Evolutionary conservation across 148 eudicot species (phyloP).

Genomic region (Nepenthes gracilis): DNA sequence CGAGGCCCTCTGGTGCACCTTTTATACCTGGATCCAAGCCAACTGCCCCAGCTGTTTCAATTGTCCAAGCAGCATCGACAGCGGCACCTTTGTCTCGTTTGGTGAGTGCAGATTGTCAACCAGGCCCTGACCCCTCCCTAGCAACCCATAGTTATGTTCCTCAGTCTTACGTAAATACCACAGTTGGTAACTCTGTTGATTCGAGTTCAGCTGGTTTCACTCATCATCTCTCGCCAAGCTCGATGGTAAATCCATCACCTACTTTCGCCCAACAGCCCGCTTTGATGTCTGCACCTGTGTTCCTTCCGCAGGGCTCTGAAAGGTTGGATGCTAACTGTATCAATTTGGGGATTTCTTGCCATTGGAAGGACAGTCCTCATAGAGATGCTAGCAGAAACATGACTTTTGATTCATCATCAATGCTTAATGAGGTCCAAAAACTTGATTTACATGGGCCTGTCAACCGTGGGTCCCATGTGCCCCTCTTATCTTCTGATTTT

Average conservation of each 20-base stretch:
- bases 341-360: conserved; percentile 29
- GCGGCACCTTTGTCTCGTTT: conserved; percentile 42
- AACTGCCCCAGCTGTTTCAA: conserved; percentile 30
- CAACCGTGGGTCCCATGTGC: not conserved
- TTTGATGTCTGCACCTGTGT: conserved; percentile 22
- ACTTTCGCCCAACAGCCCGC: conserved; percentile 40
- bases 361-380: conserved; percentile 38
- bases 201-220: conserved; percentile 21
- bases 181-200: conserved; percentile 32
- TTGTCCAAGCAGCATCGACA: conserved; percentile 29
- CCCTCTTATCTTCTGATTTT: conserved; percentile 20
- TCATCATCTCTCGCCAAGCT: conserved; percentile 23
- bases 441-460: conserved; percentile 28
- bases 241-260: conserved; percentile 14
- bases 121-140: conserved; percentile 56
- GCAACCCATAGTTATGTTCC: conserved; percentile 35
- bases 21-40: conserved; percentile 39
- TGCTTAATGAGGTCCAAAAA: conserved; percentile 23
- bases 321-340: conserved; percentile 25
- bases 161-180: conserved; percentile 72
- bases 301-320: conserved; percentile 28
- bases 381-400: conserved; percentile 34
- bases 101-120: conserved; percentile 59
- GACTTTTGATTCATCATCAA: conserved; percentile 27
- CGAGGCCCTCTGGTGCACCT: conserved; percentile 88